phyloP scores from a whole-genome alignment of 257 asterid genomes.

The Phtheirospermum japonicum region DNA sequence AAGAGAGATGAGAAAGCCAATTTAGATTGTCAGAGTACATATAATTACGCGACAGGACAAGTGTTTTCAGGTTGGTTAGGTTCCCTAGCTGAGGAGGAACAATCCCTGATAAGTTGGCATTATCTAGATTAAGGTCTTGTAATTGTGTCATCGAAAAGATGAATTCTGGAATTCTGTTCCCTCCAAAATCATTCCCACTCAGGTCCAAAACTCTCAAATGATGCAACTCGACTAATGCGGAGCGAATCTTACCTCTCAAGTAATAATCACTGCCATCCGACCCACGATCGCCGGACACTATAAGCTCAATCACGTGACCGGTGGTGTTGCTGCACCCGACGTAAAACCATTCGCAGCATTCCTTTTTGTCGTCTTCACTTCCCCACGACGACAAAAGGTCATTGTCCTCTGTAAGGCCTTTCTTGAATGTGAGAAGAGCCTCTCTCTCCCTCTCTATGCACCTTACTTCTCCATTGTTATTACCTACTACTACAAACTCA shows the following conservation, averaged over 20 bases:
- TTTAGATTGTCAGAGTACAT: too few relatives aligned
- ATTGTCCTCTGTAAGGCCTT: slow-evolving; percentile 21
- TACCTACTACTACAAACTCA: not conserved
- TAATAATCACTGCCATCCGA: not conserved
- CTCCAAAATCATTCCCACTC: slow-evolving; percentile 23
- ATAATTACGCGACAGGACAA: too few relatives aligned
- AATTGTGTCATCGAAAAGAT: not conserved
- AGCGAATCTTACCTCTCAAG: slow-evolving; percentile 32
- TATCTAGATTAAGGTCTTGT: not conserved
- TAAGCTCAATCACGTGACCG: slow-evolving; percentile 27
- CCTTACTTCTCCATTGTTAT: slow-evolving; percentile 14
- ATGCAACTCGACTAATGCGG: slow-evolving; percentile 25
- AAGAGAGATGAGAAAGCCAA: too few relatives aligned
- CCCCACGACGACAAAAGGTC: slow-evolving; percentile 35
- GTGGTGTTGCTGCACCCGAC: slow-evolving; percentile 38
- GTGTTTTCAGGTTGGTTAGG: too few relatives aligned
- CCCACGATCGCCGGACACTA: not conserved
- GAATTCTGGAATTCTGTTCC: slow-evolving; percentile 10
- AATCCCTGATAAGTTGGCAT: too few relatives aligned
- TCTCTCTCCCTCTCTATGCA: slow-evolving; percentile 33
- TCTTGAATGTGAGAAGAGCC: slow-evolving; percentile 41
- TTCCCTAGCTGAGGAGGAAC: too few relatives aligned
- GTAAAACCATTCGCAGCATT: slow-evolving; percentile 45
- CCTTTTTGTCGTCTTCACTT: slow-evolving; percentile 31
- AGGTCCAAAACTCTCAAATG: slow-evolving; percentile 36